These are phyloP conservation scores for Pyrenopolyporus hunteri DNA, from an alignment of 495 filamentous ascomycete species.

Conservation along the genomic window DNA sequence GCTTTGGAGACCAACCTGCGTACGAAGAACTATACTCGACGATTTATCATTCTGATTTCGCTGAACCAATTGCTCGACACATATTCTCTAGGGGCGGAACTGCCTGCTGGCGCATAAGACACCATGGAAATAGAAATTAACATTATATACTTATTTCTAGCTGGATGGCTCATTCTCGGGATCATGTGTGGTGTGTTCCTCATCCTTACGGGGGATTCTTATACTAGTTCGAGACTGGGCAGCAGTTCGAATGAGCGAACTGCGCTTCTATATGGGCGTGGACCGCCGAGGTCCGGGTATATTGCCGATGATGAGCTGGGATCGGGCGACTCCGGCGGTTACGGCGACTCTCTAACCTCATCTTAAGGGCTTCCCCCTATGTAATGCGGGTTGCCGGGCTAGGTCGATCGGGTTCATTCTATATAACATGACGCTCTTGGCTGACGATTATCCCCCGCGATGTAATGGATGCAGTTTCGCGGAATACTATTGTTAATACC, in stretches of 20 bases:
- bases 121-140: background rate
- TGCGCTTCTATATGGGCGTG: background rate
- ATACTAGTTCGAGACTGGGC: background rate
- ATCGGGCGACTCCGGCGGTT: constrained; percentile 1
- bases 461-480: too few species aligned
- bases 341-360: background rate
- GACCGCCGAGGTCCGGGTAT: background rate
- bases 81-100: background rate
- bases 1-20: too few species aligned
- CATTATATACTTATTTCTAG: background rate
- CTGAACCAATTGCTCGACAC: too few species aligned
- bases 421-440: too few species aligned
- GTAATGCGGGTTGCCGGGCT: too few species aligned
- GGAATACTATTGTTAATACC: too few species aligned
- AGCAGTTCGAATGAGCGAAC: background rate
- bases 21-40: too few species aligned
- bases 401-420: too few species aligned
- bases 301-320: constrained; percentile 26
- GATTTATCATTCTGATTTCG: too few species aligned
- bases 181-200: background rate
- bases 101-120: background rate
- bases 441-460: too few species aligned
- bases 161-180: background rate
- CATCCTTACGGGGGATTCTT: background rate
- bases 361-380: background rate